Conservation (phyloP, 1,284 basidiomycete species). For the Moesziomyces globuligerus region DNA sequence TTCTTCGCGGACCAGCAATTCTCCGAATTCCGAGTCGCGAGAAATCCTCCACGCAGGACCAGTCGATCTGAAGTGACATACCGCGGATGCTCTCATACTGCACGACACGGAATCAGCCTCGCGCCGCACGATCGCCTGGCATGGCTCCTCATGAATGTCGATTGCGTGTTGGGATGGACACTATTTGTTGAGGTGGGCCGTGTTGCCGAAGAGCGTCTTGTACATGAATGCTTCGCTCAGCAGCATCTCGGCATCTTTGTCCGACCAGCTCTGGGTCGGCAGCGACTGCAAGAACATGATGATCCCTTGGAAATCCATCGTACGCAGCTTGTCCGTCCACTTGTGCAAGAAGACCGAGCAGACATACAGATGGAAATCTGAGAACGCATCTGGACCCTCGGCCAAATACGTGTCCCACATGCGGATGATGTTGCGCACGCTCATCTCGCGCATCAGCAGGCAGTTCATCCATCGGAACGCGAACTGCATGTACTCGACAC, state of each 20-base stretch:
- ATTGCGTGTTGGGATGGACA: conserved; percentile 8
- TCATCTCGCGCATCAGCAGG: conserved; percentile 67
- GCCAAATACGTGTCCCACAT: conserved; percentile 67
- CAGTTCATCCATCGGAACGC: conserved; percentile 68
- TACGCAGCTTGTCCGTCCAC: conserved; percentile 58
- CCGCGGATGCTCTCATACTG: too few species aligned
- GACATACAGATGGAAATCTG: conserved; percentile 66
- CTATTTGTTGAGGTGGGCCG: conserved; percentile 61
- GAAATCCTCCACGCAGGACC: too few species aligned
- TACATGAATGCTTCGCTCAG: conserved; percentile 92
- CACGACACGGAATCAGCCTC: too few species aligned
- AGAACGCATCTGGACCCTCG: conserved; percentile 65
- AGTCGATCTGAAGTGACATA: too few species aligned
- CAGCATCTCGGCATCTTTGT: conserved; percentile 93
- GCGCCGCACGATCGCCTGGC: too few species aligned
- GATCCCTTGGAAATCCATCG: conserved; percentile 76
- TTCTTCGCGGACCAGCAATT: too few species aligned
- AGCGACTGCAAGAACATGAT: conserved; percentile 98
- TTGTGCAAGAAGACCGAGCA: conserved; percentile 65
- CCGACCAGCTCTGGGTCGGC: conserved; percentile 92
- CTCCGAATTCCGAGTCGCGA: too few species aligned
- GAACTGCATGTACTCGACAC: conserved; percentile 67
- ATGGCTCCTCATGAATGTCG: too few species aligned
- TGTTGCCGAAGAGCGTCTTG: conserved; percentile 65
- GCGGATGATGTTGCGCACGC: conserved; percentile 64